Base-by-base conservation (phyloP, 2,329 filamentous ascomycete species). In the Trichoderma atrobrunneum region DNA sequence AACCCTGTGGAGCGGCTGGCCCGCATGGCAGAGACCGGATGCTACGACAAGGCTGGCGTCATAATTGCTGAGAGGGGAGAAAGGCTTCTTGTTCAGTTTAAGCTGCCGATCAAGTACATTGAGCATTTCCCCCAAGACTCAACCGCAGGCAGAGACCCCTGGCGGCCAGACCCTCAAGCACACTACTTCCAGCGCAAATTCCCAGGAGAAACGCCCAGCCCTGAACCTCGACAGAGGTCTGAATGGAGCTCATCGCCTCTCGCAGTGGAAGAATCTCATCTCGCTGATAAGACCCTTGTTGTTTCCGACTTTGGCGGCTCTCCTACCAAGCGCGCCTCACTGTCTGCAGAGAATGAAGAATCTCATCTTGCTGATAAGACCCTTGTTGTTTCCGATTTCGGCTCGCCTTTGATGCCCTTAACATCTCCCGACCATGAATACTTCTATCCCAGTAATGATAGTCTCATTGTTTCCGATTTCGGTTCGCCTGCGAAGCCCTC, bases 51-150 rank as follows among this genome's bases (percentile, higher is more conserved):
- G 48, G 79, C 80, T 74, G 79, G 79, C 43, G 79, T 81, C 74
- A 72, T 76, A 56, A 73, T 81, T 39, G 74, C 66, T 11, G 74
- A 78, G 59, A 75, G 78, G 59, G 76, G 77, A 51, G 79, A 75
- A 54, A 76, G 79, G 70, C 78, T 82, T 48, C 74, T 81, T 70
- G 80, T 82, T 73, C 76, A 79, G 78, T 82, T 82, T 81, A 82
- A 82, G 81, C 57, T 82, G 67, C 79, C 81, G 66, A 73, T 76
- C 26, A 72, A 79, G 71, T 78, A 78, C 69, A 76, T 78, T 30
- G 68, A 75, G 43, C 70, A 80, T 56, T 81, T 82, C 69, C 78
- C 80, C 14, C 57, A 73, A 2, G 34, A 36, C 34, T 36, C 34
- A 36, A 1, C 0, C 2, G 34, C 34, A 36, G 14, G 6, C 34